These are phyloP conservation scores for Parasarocladium wereldwijsianum DNA, from an alignment of 2,329 filamentous ascomycete species.

Conservation along the genomic window DNA sequence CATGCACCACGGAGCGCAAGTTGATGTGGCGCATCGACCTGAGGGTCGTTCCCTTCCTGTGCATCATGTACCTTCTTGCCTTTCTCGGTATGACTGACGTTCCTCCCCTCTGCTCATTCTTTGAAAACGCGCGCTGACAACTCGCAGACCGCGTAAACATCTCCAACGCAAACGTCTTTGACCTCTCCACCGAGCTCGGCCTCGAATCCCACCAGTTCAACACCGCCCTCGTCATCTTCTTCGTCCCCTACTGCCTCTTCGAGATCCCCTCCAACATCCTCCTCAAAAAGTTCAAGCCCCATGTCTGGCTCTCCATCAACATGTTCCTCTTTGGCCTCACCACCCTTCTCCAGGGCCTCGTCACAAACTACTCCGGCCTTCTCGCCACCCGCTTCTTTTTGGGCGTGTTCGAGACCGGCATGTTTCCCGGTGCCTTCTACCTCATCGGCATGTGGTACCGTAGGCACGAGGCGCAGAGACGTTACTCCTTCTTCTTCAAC, in stretches of 20 bases:
- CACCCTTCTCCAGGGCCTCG: constrained; percentile 62
- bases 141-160: constrained; percentile 55
- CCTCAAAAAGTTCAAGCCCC: constrained; percentile 27
- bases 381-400: constrained; percentile 76
- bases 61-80: constrained; percentile 55
- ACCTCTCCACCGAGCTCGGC: constrained; percentile 45
- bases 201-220: constrained; percentile 52
- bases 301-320: constrained; percentile 62
- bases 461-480: constrained; percentile 72
- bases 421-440: constrained; percentile 51
- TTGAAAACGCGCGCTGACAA: background rate
- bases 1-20: constrained; percentile 45
- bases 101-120: background rate
- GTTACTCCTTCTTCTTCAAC: constrained; percentile 89
- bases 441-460: constrained; percentile 84
- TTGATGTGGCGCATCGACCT: constrained; percentile 58
- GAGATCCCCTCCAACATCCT: constrained; percentile 46
- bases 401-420: constrained; percentile 60
- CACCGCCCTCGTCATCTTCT: constrained; percentile 66
- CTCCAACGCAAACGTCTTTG: constrained; percentile 59
- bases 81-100: constrained; percentile 42
- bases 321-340: constrained; percentile 75
- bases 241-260: constrained; percentile 59
- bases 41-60: constrained; percentile 57
- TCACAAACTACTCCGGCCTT: constrained; percentile 62